These are phyloP conservation scores for Tylopilus subfusipes DNA, from an alignment of 768 basidiomycete genomes.

Conservation along the genomic window DNA sequence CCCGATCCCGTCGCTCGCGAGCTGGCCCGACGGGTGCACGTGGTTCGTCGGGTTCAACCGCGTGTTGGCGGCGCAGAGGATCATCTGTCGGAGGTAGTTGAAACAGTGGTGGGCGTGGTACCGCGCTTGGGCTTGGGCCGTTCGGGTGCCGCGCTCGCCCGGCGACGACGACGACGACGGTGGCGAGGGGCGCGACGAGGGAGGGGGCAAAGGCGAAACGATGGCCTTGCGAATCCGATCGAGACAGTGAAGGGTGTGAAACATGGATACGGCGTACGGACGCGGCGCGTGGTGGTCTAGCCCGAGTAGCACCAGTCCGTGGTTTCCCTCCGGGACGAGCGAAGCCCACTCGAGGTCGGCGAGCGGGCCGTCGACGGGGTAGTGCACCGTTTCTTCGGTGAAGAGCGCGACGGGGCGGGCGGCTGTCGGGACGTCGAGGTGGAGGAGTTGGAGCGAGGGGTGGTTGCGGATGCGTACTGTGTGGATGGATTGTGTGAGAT, in stretches of 20 bases:
- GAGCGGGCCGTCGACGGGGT: constrained; percentile 20
- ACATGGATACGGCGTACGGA: constrained; percentile 36
- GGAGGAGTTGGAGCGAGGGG: constrained; percentile 12
- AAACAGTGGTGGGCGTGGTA: constrained; percentile 34
- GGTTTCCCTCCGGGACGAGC: constrained; percentile 19
- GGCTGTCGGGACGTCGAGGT: constrained; percentile 8
- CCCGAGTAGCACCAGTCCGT: constrained; percentile 18
- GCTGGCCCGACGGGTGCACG: constrained; percentile 6
- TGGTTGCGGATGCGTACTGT: constrained; percentile 13
- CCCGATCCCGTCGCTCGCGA: constrained; percentile 21
- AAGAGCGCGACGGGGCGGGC: constrained; percentile 7
- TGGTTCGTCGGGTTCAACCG: constrained; percentile 27
- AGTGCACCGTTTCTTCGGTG: constrained; percentile 25
- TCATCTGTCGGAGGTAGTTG: constrained; percentile 40
- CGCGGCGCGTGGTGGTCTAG: constrained; percentile 11
- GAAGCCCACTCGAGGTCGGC: constrained; percentile 26
- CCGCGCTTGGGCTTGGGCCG: not conserved
- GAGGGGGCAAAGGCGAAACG: not conserved
- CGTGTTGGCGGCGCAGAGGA: constrained; percentile 35
- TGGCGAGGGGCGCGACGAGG: no score
- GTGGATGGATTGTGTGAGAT: not conserved
- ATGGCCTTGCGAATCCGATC: constrained; percentile 33
- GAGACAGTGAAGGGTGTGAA: constrained; percentile 42
- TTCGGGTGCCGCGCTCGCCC: not conserved
- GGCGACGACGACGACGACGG: not conserved